phyloP scores from a whole-genome alignment of 768 basidiomycete genomes.

The Termitomyces sp. region DNA sequence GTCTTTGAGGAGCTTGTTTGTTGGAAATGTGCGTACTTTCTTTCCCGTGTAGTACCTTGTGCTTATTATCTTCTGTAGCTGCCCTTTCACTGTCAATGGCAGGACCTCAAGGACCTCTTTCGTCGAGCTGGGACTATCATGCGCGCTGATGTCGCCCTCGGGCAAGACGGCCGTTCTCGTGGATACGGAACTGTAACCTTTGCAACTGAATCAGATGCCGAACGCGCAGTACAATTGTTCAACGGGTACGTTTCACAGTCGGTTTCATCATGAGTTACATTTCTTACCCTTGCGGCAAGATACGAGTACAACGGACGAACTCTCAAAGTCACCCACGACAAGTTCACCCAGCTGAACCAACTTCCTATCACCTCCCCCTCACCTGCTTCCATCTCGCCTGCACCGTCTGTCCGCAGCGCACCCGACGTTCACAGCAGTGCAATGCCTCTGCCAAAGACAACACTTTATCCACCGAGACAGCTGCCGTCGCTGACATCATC shows the following conservation, averaged over 20 bases:
- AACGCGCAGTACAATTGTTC: constrained; percentile 28
- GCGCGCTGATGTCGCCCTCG: constrained; percentile 87
- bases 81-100: constrained; percentile 95
- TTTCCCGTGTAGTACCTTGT: not conserved
- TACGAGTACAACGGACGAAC: constrained; percentile 84
- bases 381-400: not conserved
- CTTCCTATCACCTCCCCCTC: not conserved
- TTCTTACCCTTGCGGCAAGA: constrained; percentile 30
- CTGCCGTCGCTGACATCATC: not conserved
- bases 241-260: constrained; percentile 57
- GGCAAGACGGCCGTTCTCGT: constrained; percentile 81
- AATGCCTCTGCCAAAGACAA: not conserved
- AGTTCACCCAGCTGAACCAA: constrained; percentile 44
- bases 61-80: constrained; percentile 42
- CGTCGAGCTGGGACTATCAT: constrained; percentile 86
- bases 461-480: not conserved
- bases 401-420: not conserved
- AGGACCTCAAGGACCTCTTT: constrained; percentile 95
- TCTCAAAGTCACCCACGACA: constrained; percentile 91
- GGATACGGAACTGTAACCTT: constrained; percentile 94
- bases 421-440: not conserved
- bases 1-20: constrained; percentile 63
- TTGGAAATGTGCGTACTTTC: constrained; percentile 71
- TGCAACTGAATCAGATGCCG: constrained; percentile 78
- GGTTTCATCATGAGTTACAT: not conserved